Evolutionary conservation across 108 stramenopile species (phyloP), one percentile per base, ranked within the genome.

Genomic region (Nitzschia putrida): DNA sequence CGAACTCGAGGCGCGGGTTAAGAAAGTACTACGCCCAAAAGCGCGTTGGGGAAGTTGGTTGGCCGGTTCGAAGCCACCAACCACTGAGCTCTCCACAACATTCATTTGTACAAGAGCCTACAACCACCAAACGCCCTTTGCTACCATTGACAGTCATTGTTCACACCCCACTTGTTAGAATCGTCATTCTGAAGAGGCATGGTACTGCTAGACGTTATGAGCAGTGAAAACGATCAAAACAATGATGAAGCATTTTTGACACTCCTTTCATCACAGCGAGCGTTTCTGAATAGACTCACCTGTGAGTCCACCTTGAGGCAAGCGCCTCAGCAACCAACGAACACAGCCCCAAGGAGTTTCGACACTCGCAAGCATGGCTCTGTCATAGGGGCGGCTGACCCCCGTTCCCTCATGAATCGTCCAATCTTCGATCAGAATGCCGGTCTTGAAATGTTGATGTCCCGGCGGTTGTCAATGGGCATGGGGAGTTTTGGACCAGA

Each of bases 201-300:
- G 58, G 58, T 37, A n/a, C 58, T 37, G 3, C 39, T 59, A 39
- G 58, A 40, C 29, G 20, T 7, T 38, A 63, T 63, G 61, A 47
- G 44, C 10, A 18, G 22, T 13, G 24, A 7, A 43, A 71, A 38
- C 29, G 53, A 66, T 44, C 20, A 23, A 50, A 41, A 75, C 42
- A 64, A 77, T 44, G 78, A 79, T 59, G 72, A 79, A 16, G 66
- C 72, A 9, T 79, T 79, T 42, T 21, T 69, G 22, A 26, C 78
- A 0, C 47, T 81, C 12, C 71, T 81, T 18, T 68, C 65, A 18
- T 72, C 74, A 20, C 80, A 81, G 37, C 54, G 75, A 9, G 53
- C 71, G 21, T 50, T 81, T 9, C 60, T 81, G 16, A 68, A 41
- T 70, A 44, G 64, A 21, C 44, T 72, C 18, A 75, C 59, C 49